Conservation (phyloP, 1,284 basidiomycete genomes). For the Marasmius sp. region DNA sequence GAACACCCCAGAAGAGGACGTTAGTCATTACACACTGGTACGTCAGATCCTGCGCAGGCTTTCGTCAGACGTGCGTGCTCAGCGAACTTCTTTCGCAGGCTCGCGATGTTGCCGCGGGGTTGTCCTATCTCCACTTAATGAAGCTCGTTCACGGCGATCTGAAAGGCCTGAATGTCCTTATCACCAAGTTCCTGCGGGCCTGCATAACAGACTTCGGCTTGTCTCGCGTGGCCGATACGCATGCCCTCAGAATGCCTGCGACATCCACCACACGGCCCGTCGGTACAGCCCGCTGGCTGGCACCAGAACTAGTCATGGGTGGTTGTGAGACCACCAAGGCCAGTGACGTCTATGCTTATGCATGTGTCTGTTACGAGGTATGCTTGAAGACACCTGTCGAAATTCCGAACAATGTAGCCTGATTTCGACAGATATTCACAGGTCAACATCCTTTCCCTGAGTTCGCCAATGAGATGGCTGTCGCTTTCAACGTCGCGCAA, state of each 20-base stretch:
- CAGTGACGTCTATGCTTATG: not conserved
- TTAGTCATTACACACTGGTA: slow-evolving; percentile 23
- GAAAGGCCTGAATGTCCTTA: not conserved
- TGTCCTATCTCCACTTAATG: not conserved
- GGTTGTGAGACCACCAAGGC: not conserved
- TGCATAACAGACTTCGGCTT: not conserved
- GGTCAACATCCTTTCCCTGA: not conserved
- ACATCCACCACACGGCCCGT: not conserved
- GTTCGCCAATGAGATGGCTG: not conserved
- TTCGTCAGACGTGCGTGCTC: not conserved
- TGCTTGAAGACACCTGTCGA: not conserved
- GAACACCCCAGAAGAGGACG: slow-evolving; percentile 7
- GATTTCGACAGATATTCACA: not conserved
- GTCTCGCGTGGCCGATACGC: not conserved
- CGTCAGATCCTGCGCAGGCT: not conserved
- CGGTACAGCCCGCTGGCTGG: not conserved
- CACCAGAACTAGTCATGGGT: not conserved
- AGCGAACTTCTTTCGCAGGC: not conserved
- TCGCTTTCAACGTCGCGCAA: not conserved
- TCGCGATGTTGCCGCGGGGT: not conserved
- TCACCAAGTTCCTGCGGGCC: not conserved
- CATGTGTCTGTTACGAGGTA: not conserved
- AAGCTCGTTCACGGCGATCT: not conserved
- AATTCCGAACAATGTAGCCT: not conserved
- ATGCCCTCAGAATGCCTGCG: not conserved